These are phyloP conservation scores for Candida jianshihensis DNA, from an alignment of 805 yeast genomes.

Conservation along the genomic window DNA sequence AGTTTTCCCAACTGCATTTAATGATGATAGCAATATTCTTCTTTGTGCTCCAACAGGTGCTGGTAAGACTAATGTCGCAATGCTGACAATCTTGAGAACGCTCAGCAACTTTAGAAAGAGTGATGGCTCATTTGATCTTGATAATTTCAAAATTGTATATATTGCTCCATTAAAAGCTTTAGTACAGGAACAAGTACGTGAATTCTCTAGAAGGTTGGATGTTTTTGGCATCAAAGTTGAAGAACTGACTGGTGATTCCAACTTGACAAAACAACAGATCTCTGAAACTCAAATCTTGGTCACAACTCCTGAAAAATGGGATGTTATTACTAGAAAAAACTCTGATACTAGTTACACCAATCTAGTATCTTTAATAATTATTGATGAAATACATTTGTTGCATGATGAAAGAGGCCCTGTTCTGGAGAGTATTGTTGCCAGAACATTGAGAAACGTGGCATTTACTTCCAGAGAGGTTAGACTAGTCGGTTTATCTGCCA, in stretches of 20 bases:
- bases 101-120: conserved; percentile 44
- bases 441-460: conserved; percentile 48
- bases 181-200: conserved; percentile 91
- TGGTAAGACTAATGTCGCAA: conserved; percentile 95
- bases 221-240: conserved; percentile 65
- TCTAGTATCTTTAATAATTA: conserved; percentile 62
- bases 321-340: conserved; percentile 81
- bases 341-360: conserved; percentile 58
- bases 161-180: conserved; percentile 92
- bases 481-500: conserved; percentile 84
- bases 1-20: conserved; percentile 74
- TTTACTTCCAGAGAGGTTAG: conserved; percentile 47
- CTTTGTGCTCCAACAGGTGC: conserved; percentile 99
- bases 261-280: conserved; percentile 68
- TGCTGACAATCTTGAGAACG: conserved; percentile 66
- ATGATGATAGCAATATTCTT: conserved; percentile 61
- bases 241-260: conserved; percentile 88
- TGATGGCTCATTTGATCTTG: conserved; percentile 43
- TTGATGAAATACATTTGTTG: conserved; percentile 88
- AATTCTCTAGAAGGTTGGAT: conserved; percentile 62
- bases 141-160: conserved; percentile 71
- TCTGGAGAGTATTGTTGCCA: conserved; percentile 76
- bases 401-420: conserved; percentile 97
- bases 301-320: conserved; percentile 98
- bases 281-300: conserved; percentile 74